Conservation (phyloP, 1,284 basidiomycete species). For the Naganishia albida region DNA sequence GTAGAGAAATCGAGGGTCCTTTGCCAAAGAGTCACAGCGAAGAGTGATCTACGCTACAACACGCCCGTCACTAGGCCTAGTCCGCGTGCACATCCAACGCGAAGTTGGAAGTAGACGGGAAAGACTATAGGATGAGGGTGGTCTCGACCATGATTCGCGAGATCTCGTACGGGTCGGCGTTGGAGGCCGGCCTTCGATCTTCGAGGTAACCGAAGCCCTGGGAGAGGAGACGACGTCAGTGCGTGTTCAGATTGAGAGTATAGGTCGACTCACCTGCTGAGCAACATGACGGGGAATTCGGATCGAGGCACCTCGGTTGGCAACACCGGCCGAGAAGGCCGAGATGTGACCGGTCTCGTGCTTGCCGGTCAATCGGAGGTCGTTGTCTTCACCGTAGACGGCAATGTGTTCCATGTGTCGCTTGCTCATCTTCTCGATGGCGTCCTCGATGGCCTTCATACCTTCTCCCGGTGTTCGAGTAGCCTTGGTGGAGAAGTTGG, state of each 20-base stretch:
- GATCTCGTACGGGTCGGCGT: constrained; percentile 91
- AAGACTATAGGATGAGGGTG: constrained; percentile 57
- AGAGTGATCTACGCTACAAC: constrained; percentile 15
- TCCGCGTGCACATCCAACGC: constrained; percentile 10
- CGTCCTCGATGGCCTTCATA: constrained; percentile 89
- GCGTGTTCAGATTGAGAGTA: background rate
- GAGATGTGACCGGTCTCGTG: constrained; percentile 98
- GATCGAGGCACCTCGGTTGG: constrained; percentile 83
- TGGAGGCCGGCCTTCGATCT: constrained; percentile 94
- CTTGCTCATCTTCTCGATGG: constrained; percentile 85
- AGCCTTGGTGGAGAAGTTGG: constrained; percentile 87
- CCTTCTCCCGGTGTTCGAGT: constrained; percentile 89
- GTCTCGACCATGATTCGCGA: constrained; percentile 89
- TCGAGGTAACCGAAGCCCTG: constrained; percentile 96
- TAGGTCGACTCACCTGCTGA: constrained; percentile 46
- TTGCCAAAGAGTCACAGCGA: background rate
- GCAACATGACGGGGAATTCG: constrained; percentile 86
- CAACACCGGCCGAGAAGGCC: constrained; percentile 89
- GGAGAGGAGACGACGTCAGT: constrained; percentile 3
- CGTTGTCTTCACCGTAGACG: constrained; percentile 96
- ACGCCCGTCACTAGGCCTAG: background rate
- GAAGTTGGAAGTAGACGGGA: constrained; percentile 9
- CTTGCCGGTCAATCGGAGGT: constrained; percentile 81
- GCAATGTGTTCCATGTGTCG: constrained; percentile 89
- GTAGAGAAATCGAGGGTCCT: constrained; percentile 4